Evolutionary conservation across 306 rosid species (phyloP).

Genomic region (barrel medic (Medicago truncatula)): DNA sequence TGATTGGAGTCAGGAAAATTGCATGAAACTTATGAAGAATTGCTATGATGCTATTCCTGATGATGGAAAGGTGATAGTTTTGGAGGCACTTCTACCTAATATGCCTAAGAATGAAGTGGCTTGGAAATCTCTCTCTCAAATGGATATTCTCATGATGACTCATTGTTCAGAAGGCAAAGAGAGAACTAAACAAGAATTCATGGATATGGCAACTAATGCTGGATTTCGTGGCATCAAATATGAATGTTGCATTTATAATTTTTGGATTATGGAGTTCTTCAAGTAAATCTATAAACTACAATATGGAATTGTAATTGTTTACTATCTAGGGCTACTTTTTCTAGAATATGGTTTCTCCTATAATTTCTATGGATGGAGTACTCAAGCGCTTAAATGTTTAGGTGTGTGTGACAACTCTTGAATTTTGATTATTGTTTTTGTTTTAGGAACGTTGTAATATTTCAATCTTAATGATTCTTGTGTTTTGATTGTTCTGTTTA

Average conservation of each 20-base stretch:
- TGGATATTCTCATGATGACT: neutral
- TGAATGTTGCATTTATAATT: neutral
- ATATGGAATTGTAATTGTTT: neutral
- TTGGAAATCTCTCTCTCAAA: neutral
- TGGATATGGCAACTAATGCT: neutral
- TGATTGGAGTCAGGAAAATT: neutral
- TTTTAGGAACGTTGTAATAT: too few species aligned
- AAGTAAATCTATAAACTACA: neutral
- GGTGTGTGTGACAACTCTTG: too few species aligned
- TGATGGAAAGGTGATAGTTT: neutral
- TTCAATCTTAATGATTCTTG: too few species aligned
- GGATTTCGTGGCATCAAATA: conserved; percentile 5
- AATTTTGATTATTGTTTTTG: too few species aligned
- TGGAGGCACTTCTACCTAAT: neutral
- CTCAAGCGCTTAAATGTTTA: too few species aligned
- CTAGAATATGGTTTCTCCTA: too few species aligned
- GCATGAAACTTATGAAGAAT: neutral
- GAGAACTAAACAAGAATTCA: neutral
- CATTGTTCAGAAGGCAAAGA: neutral
- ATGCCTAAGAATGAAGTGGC: neutral
- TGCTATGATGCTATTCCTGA: conserved; percentile 6
- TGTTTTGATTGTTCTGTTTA: too few species aligned
- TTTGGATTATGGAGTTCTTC: conserved; percentile 7
- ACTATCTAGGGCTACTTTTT: neutral
- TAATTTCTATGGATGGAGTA: too few species aligned